Base-by-base conservation (phyloP, 176 grass and related monocot genomes). In the Carex parvula region DNA sequence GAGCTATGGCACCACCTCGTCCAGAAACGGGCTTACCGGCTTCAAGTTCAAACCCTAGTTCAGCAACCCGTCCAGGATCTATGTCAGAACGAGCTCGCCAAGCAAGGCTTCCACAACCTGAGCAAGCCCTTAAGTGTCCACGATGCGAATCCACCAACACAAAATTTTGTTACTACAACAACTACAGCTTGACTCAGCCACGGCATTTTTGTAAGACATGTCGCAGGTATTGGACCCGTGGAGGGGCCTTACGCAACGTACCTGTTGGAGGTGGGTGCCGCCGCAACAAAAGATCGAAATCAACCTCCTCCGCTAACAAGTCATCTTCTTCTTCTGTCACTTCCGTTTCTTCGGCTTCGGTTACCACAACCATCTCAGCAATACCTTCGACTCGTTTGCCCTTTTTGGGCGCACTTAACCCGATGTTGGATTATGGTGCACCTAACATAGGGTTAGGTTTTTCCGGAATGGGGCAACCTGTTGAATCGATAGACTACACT, bases 111-210 rank as follows among this genome's bases (percentile, higher is more conserved):
- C 92, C 90, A n/a, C 92, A 91, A 81, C 90, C 95, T 81, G 95
- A 94, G 79, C 89, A 85, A 77, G 89, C 90, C 46, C 85, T 98
- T 78, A 94, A 89, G 84, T 98, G 95, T 68, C 95, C 95, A 8
- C 90, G 95, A 39, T 98, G 92, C n/a, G 95, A 94, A 70, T 98
- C 95, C 41, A 82, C 87, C 81, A 98, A 98, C 90, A 98, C 95
- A 86, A 98, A 98, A 85, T 98, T 98, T 70, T 98, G 95, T 85
- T 98, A 98, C 87, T 98, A 89, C 86, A 98, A 98, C 87, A 98
- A 98, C 81, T 94, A 98, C 79, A 94, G 90, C 74, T 79, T 93
- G 64, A 86, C 96, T 65, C 96, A 98, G 89, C 96, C 96, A 8
- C 96, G 96, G 70, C 96, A 98, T 80, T 98, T 95, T 85, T 98